phyloP scores from a whole-genome alignment of 2,329 filamentous ascomycete species.

The Epichloe typhina region DNA sequence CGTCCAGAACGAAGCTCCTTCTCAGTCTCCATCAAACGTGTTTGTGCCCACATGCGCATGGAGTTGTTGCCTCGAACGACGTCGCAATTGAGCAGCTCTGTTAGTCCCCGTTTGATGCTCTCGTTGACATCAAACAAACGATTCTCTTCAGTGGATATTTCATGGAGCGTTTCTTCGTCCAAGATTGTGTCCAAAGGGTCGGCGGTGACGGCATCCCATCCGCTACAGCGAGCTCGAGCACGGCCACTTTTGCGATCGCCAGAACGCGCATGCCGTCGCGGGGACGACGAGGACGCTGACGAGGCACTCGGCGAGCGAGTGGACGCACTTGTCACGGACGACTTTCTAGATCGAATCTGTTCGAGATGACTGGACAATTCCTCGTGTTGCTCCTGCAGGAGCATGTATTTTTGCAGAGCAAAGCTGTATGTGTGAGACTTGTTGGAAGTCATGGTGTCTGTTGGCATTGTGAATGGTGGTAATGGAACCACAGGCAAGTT shows the following conservation, averaged over 20 bases:
- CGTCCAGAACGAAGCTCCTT: slow-evolving; percentile 42
- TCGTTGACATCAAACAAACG: slow-evolving; percentile 44
- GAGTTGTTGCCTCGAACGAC: slow-evolving; percentile 35
- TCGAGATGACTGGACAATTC: slow-evolving; percentile 37
- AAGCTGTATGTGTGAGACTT: slow-evolving; percentile 26
- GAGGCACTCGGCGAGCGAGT: slow-evolving; percentile 39
- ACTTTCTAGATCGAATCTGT: slow-evolving; percentile 31
- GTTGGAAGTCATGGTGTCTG: slow-evolving; percentile 16
- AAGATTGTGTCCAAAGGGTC: slow-evolving; percentile 26
- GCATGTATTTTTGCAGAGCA: slow-evolving; percentile 40
- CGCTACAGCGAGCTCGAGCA: slow-evolving; percentile 19
- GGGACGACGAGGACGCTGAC: slow-evolving; percentile 41
- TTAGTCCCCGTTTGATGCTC: slow-evolving; percentile 47
- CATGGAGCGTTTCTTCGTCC: slow-evolving; percentile 33
- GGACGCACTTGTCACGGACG: slow-evolving; percentile 19
- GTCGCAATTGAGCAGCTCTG: slow-evolving; percentile 48
- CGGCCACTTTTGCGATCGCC: slow-evolving; percentile 14
- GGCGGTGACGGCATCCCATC: slow-evolving; percentile 17
- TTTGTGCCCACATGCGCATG: slow-evolving; percentile 46
- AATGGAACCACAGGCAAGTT: not conserved
- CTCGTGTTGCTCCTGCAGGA: slow-evolving; percentile 41
- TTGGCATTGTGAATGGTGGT: not conserved
- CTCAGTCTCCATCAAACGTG: slow-evolving; percentile 46
- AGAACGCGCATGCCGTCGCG: slow-evolving; percentile 27
- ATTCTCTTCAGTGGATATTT: slow-evolving; percentile 39